Base-by-base conservation (phyloP, 176 grass and related monocot genomes). In the Zoysia pacifica region DNA sequence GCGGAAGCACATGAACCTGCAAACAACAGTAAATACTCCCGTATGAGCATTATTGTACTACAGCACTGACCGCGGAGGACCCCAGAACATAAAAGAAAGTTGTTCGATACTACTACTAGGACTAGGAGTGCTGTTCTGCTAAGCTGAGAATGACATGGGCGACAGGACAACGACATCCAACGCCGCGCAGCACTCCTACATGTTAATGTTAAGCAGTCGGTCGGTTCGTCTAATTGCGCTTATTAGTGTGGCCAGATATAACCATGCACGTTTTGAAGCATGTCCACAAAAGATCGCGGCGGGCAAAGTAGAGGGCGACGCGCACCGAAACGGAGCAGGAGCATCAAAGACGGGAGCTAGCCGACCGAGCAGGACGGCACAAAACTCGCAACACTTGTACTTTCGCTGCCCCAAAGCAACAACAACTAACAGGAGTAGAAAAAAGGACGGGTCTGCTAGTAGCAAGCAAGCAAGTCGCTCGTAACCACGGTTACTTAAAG, bases 1-100 rank as follows among this genome's bases (percentile, higher is more conserved):
- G 87, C 46, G 97, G 97, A 0, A 99, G 75, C 44, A 99, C 84
- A 82, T 95, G 97, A 40, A 99, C 93, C 96, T 99, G 75, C 49
- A 36, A 2, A 2, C 56, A 11, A 11, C 3, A 62, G 59, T 36
- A 62, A 36, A 36, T 28, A 28, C 28, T 28, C 28, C 28, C 28
- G 28, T 45, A 52, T 12, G 11, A 52, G 11, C 49, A 14, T 53
- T 45, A 3, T 47, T 16, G 14, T 54, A 54, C 52, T 6, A 6
- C 5, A 58, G 51, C 5, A 53, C 4, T 53, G 15, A 53, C 28
- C 28, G 28, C 28, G 28, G 28, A 28, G 28, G 28, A 28, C 28
- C 28, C 28, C 28, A 28, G 28, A 28, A 28, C 28, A 28, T 28
- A 28, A 28, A 28, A 28, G 28, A 28, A 28, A 28, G 28, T 28